Conservation (phyloP, 1,284 basidiomycete genomes). For the Trichosporon faecale region DNA sequence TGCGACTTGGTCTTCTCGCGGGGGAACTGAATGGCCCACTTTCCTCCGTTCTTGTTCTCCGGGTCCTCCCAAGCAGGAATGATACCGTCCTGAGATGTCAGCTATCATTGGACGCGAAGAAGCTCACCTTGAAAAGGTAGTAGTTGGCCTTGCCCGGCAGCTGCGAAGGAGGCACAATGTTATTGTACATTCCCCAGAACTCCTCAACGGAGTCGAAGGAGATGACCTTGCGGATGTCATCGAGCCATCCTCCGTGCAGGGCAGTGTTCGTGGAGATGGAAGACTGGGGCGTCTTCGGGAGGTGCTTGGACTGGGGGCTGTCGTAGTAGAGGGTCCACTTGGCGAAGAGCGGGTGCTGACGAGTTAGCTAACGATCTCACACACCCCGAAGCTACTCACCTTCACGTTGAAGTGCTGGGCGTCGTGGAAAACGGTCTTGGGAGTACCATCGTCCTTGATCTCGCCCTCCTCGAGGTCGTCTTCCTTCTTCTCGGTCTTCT, state of each 20-base stretch:
- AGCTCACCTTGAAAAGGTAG: conserved; percentile 83
- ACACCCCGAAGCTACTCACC: conserved; percentile 53
- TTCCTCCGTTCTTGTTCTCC: conserved; percentile 93
- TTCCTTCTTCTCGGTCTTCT: conserved; percentile 29
- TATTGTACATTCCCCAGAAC: conserved; percentile 99
- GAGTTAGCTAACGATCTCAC: not conserved
- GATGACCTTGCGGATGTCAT: conserved; percentile 91
- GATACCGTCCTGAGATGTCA: conserved; percentile 68
- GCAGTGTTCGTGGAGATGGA: conserved; percentile 69
- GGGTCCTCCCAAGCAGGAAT: conserved; percentile 96
- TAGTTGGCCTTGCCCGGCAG: conserved; percentile 96
- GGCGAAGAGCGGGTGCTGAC: conserved; percentile 82
- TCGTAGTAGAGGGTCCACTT: conserved; percentile 98
- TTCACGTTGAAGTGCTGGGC: conserved; percentile 88
- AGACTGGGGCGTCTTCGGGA: conserved; percentile 70
- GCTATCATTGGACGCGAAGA: conserved; percentile 3
- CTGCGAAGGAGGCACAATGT: conserved; percentile 93
- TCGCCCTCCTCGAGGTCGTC: conserved; percentile 43
- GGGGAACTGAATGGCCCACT: conserved; percentile 97
- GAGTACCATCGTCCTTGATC: conserved; percentile 45
- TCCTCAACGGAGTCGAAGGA: conserved; percentile 92
- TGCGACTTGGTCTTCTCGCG: conserved; percentile 81
- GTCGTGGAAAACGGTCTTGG: conserved; percentile 86
- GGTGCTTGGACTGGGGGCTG: conserved; percentile 78
- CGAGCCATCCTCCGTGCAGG: conserved; percentile 78